These are phyloP conservation scores for Russula lepida DNA, from an alignment of 768 basidiomycete genomes.

Conservation along the genomic window DNA sequence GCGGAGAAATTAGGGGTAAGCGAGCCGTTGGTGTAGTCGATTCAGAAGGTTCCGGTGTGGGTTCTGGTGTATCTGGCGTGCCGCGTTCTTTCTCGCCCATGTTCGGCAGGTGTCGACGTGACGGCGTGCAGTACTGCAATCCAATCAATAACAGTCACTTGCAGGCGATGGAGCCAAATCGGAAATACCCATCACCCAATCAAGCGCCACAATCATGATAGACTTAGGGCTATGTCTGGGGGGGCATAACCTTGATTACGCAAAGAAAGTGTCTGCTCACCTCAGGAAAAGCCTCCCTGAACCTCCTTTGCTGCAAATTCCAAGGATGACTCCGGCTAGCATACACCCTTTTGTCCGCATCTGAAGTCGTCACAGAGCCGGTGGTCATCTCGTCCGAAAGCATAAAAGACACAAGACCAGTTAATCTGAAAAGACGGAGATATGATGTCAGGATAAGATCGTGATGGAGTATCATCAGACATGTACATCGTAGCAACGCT, in stretches of 20 bases:
- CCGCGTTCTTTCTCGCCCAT: constrained; percentile 82
- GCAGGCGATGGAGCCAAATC: background rate
- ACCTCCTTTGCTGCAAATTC: constrained; percentile 74
- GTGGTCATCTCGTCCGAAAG: constrained; percentile 95
- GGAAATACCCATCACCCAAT: background rate
- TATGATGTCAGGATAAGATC: constrained; percentile 8
- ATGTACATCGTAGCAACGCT: constrained; percentile 82
- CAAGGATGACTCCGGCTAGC: constrained; percentile 77
- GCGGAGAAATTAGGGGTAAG: constrained; percentile 24
- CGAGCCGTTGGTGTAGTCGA: constrained; percentile 14
- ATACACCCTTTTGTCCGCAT: constrained; percentile 67
- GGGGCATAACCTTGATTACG: background rate
- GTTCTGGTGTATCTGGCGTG: constrained; percentile 29
- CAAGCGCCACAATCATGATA: background rate
- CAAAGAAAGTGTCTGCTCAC: constrained; percentile 37
- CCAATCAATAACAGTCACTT: constrained; percentile 11
- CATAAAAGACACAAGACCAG: constrained; percentile 92
- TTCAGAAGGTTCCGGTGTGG: constrained; percentile 14
- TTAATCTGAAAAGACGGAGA: constrained; percentile 47
- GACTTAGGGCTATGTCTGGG: background rate
- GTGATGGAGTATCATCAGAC: background rate
- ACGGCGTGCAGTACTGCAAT: constrained; percentile 58
- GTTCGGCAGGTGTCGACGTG: constrained; percentile 73
- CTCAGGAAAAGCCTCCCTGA: constrained; percentile 83
- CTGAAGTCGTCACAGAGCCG: constrained; percentile 76